A percentile compares a stretch with the other conserved stretches of the same genome.
Evolutionary conservation across 2,329 filamentous ascomycete species (phyloP).

Genomic region (Teratosphaeria nubilosa): DNA sequence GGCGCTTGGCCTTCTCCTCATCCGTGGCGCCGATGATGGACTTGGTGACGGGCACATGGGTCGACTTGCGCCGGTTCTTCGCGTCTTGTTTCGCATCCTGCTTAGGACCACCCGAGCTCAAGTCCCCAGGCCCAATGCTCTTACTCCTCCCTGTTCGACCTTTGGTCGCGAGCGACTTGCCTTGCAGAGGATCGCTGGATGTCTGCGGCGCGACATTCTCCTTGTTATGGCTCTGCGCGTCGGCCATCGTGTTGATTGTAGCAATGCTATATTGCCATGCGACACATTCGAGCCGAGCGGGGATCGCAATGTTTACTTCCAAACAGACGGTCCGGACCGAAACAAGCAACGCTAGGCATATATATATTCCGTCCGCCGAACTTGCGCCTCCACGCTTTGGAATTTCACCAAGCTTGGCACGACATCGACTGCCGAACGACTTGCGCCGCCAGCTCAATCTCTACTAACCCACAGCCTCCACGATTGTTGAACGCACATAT

Average conservation of each 20-base stretch:
- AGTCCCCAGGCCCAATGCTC: conserved; percentile 84
- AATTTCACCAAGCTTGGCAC: neutral
- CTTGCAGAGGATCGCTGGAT: conserved; percentile 22
- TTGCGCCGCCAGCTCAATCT: neutral
- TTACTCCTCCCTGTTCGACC: conserved; percentile 76
- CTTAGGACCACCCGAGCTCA: conserved; percentile 54
- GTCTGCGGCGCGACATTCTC: conserved; percentile 26
- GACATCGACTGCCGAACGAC: neutral
- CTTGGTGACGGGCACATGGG: conserved; percentile 42
- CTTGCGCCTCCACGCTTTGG: neutral
- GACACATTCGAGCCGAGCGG: neutral
- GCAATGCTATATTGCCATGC: neutral
- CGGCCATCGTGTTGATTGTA: conserved; percentile 8
- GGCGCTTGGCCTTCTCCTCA: conserved; percentile 47
- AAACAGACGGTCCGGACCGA: neutral
- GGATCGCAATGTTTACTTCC: neutral
- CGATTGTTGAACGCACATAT: neutral
- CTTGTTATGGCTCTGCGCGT: conserved; percentile 19
- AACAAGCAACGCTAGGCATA: neutral
- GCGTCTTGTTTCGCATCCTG: conserved; percentile 15
- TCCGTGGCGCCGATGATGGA: conserved; percentile 45
- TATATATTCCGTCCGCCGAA: neutral
- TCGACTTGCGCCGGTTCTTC: conserved; percentile 30
- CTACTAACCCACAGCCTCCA: neutral
- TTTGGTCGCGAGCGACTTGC: conserved; percentile 15